phyloP scores from a whole-genome alignment of 371 early-diverging fungal species.

The Synchytrium microbalum region DNA sequence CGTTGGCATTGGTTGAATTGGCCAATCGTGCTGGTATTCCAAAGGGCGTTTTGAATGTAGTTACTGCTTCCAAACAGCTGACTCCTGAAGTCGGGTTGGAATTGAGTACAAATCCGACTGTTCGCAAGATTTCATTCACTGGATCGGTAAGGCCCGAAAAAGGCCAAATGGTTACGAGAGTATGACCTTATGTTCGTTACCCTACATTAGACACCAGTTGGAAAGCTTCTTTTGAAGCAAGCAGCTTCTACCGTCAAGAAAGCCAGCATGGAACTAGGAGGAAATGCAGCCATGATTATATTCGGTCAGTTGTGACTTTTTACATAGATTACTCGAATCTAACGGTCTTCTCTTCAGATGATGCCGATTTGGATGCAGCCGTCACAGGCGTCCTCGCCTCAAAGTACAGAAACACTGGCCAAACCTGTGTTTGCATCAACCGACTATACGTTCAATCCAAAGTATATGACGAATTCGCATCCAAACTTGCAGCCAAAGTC shows the following conservation, averaged over 20 bases:
- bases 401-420: conserved; percentile 80
- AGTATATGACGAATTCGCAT: conserved; percentile 66
- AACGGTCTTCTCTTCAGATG: conserved; percentile 9
- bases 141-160: conserved; percentile 48
- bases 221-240: conserved; percentile 59
- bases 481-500: conserved; percentile 18
- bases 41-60: conserved; percentile 75
- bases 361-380: conserved; percentile 61
- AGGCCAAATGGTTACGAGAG: conserved; percentile 6
- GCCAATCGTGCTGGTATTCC: conserved; percentile 78
- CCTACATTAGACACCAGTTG: conserved; percentile 42
- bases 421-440: conserved; percentile 63
- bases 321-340: background rate
- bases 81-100: conserved; percentile 14
- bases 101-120: conserved; percentile 30
- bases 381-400: conserved; percentile 55
- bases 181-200: background rate
- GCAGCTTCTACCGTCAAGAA: conserved; percentile 63
- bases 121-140: conserved; percentile 62
- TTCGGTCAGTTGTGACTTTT: conserved; percentile 44
- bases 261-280: conserved; percentile 82
- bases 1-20: conserved; percentile 66
- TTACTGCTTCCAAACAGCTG: conserved; percentile 45
- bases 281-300: conserved; percentile 89
- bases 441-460: conserved; percentile 75